phyloP scores from a whole-genome alignment of 306 rosid species.

The Oxytropis ochrocephala region DNA sequence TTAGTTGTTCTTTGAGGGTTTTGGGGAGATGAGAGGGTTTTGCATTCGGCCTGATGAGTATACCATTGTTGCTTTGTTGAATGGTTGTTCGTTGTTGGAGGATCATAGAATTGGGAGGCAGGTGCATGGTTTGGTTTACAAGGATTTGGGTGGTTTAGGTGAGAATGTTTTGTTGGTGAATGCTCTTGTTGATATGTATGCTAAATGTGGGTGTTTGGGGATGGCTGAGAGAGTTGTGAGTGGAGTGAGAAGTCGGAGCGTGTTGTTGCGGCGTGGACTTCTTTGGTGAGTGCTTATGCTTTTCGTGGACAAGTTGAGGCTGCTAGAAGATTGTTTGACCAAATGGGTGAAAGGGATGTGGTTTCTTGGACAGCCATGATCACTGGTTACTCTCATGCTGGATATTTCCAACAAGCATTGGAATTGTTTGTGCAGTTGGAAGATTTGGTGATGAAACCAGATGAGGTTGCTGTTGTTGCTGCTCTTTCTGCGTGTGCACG shows the following conservation, averaged over 20 bases:
- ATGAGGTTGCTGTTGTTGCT: constrained; percentile 26
- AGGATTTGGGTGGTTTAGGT: constrained; percentile 9
- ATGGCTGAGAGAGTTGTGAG: constrained; percentile 29
- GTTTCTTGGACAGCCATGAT: constrained; percentile 44
- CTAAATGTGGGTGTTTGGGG: constrained; percentile 33
- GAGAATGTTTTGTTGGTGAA: constrained; percentile 23
- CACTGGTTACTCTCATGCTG: constrained; percentile 28
- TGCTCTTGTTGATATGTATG: constrained; percentile 41
- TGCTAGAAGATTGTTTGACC: constrained; percentile 33
- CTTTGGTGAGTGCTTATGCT: constrained; percentile 37
- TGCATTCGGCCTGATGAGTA: constrained; percentile 29
- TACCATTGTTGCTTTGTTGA: constrained; percentile 35
- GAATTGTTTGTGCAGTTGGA: constrained; percentile 37
- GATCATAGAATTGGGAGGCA: constrained; percentile 27
- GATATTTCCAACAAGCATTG: constrained; percentile 33
- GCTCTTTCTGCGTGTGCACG: constrained; percentile 38
- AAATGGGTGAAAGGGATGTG: constrained; percentile 27
- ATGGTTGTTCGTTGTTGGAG: constrained; percentile 25
- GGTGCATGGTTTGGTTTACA: constrained; percentile 34
- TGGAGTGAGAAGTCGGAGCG: constrained; percentile 1
- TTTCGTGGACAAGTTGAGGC: constrained; percentile 27
- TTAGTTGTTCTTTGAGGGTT: neutral
- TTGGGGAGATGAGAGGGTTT: constrained; percentile 24
- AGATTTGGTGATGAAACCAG: constrained; percentile 26
- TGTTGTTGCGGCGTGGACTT: constrained; percentile 33